A percentile compares a stretch with the other conserved stretches of the same genome.
phyloP scores from a whole-genome alignment of 2,329 filamentous ascomycete genomes.

The Cordyceps cateniannulata region DNA sequence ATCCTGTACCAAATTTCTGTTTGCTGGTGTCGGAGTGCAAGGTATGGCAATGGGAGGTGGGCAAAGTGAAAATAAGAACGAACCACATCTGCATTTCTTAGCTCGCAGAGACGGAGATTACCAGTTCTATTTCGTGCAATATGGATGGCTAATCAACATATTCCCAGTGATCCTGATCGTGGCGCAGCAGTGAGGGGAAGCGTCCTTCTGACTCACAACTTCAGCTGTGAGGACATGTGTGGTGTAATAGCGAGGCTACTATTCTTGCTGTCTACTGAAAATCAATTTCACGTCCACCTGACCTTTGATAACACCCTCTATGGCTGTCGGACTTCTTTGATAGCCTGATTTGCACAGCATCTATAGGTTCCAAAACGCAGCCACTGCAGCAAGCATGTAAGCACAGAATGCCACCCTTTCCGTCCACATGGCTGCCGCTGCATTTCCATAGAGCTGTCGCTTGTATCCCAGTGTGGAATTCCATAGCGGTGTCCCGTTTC shows the following conservation, averaged over 20 bases:
- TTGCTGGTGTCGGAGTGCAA: neutral
- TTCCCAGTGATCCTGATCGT: neutral
- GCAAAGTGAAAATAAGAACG: neutral
- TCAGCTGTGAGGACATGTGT: neutral
- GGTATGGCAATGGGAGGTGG: neutral
- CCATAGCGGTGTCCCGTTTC: neutral
- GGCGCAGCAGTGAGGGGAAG: slow-evolving; percentile 2
- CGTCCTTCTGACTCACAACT: neutral
- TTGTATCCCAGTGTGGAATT: neutral
- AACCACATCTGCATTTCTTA: neutral
- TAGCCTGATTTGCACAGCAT: too few relatives aligned
- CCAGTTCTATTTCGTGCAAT: neutral
- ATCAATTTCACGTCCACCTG: too few relatives aligned
- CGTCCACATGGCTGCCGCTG: neutral
- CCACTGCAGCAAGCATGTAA: neutral
- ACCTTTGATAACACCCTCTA: too few relatives aligned
- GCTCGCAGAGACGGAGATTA: neutral
- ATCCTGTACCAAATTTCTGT: neutral
- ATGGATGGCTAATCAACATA: neutral
- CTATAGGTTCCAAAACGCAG: neutral
- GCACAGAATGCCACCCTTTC: neutral
- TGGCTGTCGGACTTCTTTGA: too few relatives aligned
- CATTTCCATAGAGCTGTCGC: neutral
- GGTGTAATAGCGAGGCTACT: neutral
- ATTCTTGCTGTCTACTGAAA: neutral